Percentiles rank a stretch among this genome's conserved stretches.
Conservation (phyloP, 768 basidiomycete species). For the Suillus lakei region DNA sequence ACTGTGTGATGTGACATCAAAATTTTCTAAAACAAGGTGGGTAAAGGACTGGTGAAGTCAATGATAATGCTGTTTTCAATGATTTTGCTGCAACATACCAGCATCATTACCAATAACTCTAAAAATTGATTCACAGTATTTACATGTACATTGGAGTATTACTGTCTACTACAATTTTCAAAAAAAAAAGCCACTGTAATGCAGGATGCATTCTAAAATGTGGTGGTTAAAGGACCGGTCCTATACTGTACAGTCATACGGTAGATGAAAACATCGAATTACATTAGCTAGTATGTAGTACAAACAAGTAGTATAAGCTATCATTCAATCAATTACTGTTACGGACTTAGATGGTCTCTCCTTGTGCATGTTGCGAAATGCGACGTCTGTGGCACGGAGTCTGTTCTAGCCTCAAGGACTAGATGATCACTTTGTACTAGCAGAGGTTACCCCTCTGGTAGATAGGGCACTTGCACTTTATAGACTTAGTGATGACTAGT, state of each 20-base stretch:
- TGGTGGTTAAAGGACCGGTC: not conserved
- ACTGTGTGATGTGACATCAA: not conserved
- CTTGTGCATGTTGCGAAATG: no score
- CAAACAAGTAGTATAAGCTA: no score
- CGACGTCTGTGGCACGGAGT: no score
- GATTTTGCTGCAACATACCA: not conserved
- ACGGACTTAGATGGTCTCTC: no score
- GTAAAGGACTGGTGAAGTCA: not conserved
- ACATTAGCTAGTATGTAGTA: no score
- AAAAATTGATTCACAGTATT: not conserved
- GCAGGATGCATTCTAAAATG: not conserved
- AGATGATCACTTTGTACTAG: no score
- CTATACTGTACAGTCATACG: not conserved
- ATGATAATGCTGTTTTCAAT: not conserved
- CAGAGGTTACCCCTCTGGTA: no score
- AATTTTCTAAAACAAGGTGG: not conserved
- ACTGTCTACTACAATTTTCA: not conserved
- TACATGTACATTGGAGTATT: slow-evolving; percentile 1
- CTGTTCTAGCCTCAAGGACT: no score
- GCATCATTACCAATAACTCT: not conserved
- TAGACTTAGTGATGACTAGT: no score
- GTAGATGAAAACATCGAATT: no score
- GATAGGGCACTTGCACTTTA: no score
- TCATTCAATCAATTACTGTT: no score
- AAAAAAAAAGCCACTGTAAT: not conserved